Percentiles rank a stretch among this genome's conserved stretches.
phyloP scores from a whole-genome alignment of 768 basidiomycete genomes.

The Coprinopsis strossmayeri region DNA sequence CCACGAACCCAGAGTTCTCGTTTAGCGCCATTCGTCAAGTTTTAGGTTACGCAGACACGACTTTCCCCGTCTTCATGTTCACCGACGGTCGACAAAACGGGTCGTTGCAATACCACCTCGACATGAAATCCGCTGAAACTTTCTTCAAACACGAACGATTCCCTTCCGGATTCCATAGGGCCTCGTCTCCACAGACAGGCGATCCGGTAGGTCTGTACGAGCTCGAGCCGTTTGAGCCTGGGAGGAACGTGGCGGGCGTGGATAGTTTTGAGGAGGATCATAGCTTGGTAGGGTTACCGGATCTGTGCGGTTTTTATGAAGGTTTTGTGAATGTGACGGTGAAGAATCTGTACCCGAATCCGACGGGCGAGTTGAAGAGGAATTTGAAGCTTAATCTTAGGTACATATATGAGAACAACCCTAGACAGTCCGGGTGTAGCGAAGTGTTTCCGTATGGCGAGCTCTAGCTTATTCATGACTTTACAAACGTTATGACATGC shows the following conservation, averaged over 20 bases:
- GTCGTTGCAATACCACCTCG: not conserved
- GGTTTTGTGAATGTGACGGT: constrained; percentile 15
- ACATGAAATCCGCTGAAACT: not conserved
- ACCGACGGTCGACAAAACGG: not conserved
- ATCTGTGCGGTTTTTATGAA: constrained; percentile 13
- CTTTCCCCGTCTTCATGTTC: not conserved
- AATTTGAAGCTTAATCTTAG: constrained; percentile 12
- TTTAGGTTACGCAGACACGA: not conserved
- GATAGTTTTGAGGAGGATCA: constrained; percentile 12
- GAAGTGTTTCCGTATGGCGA: constrained; percentile 13
- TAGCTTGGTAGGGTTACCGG: constrained; percentile 6
- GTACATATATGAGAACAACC: constrained; percentile 4
- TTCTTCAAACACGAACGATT: not conserved
- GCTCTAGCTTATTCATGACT: too few species aligned
- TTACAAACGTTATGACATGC: too few species aligned
- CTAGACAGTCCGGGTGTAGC: constrained; percentile 4
- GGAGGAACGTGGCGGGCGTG: constrained; percentile 12
- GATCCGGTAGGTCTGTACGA: not conserved
- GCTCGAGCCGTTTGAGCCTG: constrained; percentile 12
- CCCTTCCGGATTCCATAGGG: not conserved
- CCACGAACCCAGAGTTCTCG: not conserved
- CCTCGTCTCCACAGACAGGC: too few species aligned
- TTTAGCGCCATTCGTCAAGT: not conserved
- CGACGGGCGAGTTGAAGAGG: constrained; percentile 9
- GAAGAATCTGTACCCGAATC: constrained; percentile 14